A percentile compares a stretch with the other conserved stretches of the same genome.
These are phyloP conservation scores for Obelidium mucronatum DNA, from an alignment of 192 early-diverging fungal genomes.

Conservation along the genomic window DNA sequence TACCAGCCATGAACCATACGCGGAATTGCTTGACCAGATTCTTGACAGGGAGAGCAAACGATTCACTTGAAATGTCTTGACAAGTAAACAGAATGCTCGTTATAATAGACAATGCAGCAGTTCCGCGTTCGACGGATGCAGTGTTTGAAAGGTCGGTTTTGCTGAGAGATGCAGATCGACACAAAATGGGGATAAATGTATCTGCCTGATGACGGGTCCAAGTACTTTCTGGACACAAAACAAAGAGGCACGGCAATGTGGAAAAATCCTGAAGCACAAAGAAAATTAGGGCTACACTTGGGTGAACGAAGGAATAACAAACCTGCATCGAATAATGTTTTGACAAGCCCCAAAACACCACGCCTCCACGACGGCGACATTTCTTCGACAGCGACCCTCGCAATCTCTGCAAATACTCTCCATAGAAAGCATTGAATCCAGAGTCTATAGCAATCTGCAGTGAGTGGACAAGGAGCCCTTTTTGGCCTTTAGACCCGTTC, in stretches of 20 bases:
- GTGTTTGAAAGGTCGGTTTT: conserved; percentile 7
- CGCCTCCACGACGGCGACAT: not conserved
- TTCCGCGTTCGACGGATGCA: not conserved
- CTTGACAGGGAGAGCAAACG: conserved; percentile 13
- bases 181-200: not conserved
- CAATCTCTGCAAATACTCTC: conserved; percentile 12
- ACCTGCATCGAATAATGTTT: conserved; percentile 7
- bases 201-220: not conserved
- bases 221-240: not conserved
- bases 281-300: not conserved
- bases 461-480: not conserved
- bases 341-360: not conserved
- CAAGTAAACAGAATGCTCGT: not conserved
- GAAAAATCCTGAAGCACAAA: not conserved
- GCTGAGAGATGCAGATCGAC: not conserved
- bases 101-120: conserved; percentile 5
- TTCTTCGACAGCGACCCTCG: not conserved
- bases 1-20: conserved; percentile 30
- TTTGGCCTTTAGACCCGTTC: no score
- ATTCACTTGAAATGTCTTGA: not conserved
- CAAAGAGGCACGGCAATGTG: not conserved
- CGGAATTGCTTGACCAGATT: conserved; percentile 29
- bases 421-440: not conserved
- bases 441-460: not conserved
- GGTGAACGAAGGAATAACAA: not conserved